Evolutionary conservation across 768 basidiomycete species (phyloP), one percentile per base, ranked within the genome.

Genomic region (Rubroboletus satanas): DNA sequence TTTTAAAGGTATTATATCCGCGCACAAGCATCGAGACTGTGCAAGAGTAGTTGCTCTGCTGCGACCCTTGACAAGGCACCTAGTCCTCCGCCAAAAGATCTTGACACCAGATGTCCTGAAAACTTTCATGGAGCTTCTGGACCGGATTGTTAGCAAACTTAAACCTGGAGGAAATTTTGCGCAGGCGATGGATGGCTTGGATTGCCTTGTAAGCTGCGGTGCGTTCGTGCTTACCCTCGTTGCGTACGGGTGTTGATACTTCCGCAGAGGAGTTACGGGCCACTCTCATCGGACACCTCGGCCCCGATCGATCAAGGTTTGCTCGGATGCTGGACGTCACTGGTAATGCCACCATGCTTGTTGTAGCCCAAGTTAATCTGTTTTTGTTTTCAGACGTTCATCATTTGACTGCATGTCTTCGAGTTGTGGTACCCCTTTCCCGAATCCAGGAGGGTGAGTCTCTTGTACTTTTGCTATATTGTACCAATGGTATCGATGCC

Each of bases 101-200:
- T 36, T 62, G 10, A 38, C 42, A 52, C 17, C 23, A 15, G 61
- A 60, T 38, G 15, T 0, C 21, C 18, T 42, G 7, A 12, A 42
- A 14, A 42, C 8, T 2, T 41, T 26, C 7, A 26, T 42, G 14
- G n/a, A 42, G 21, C 23, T 42, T 26, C 21, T 42, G 21, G 41
- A 23, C 41, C 23, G 15, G 10, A 54, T 51, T 5, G 3, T 60
- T 8, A 26, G n/a, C 21, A 26, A 26, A 26, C 26, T 3, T 6
- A 21, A 21, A 15, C 26, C 31, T 3, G 51, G 35, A 15, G 43
- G 46, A 4, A 49, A 49, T 36, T 52, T 62, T 11, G 32, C 36
- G 21, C 58, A 60, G 4, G 50, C 42, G 7, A 62, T 62, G 61
- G 58, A 57, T 12, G 58, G 55, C 12, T 35, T 62, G 35, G 56